Base-by-base conservation (phyloP, 176 grass and related monocot species). In the Triticum urartu region DNA sequence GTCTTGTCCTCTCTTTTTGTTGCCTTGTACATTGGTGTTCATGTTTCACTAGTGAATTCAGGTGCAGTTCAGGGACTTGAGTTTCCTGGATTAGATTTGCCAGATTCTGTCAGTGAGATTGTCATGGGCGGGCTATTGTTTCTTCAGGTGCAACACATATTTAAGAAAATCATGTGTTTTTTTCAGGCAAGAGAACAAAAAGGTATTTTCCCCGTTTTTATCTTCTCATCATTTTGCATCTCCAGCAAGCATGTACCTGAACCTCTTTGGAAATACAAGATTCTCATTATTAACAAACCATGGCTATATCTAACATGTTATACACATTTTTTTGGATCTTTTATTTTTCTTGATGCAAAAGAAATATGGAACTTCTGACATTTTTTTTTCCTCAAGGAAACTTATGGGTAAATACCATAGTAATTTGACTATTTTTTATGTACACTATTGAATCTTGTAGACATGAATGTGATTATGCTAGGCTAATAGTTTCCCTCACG, bases 51-150 rank as follows among this genome's bases (percentile, higher is more conserved):
- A 63, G 78, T 60, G 28, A 92, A 86, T 71, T 82, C 90, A 68
- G 85, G 69, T 79, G 40, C 68, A 20, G 77, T 72, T 81, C 65
- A 91, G 65, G 96, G 96, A 43, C 82, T 98, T 64, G 96, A 98
- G 78, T 92, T 95, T 86, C 38, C 78, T 76, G 92, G 96, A 43
- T 83, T 98, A 77, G 96, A 98, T 91, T 75, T 95, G 83, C 96
- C 96, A 39, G 96, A 98, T 89, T 98, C 96, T 7, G 21, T 98
- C 30, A 78, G 93, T 68, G 96, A 98, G 78, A 78, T 98, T 80
- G 82, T 93, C 33, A 84, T 98, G 58, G 93, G 91, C 75, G 90
- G 89, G 26, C 81, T 94, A 90, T 91, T 98, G 77, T 89, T 95
- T 78, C 90, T 98, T 88, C 96, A 95, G 69, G 76, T 81, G 64